phyloP scores from a whole-genome alignment of 345 rosid genomes.

The Hypericum androsaemum region DNA sequence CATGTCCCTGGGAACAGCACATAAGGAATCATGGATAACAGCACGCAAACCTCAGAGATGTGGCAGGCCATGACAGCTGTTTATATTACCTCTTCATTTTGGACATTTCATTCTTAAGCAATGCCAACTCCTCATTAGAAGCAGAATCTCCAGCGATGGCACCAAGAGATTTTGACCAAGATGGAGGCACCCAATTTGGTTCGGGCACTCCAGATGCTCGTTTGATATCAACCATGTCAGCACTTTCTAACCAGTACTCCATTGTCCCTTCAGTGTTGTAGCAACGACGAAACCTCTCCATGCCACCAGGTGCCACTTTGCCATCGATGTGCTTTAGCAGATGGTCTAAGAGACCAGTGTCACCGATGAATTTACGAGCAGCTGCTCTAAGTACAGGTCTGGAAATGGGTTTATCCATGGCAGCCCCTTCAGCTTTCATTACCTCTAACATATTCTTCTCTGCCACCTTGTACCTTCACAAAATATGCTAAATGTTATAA shows the following conservation, averaged over 20 bases:
- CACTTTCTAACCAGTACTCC: conserved; percentile 91
- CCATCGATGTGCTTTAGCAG: conserved; percentile 85
- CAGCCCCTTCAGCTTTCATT: conserved; percentile 69
- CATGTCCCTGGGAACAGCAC: conserved; percentile 38
- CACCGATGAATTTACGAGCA: conserved; percentile 68
- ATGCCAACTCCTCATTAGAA: conserved; percentile 28
- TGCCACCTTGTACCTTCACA: conserved; percentile 54
- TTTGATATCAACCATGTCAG: conserved; percentile 52
- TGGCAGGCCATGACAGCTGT: too few relatives aligned
- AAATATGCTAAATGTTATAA: conserved; percentile 1
- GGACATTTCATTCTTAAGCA: conserved; percentile 48
- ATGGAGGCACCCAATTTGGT: conserved; percentile 49
- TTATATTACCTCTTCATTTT: conserved; percentile 41
- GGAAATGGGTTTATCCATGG: conserved; percentile 53
- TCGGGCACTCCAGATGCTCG: conserved; percentile 56
- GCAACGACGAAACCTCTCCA: conserved; percentile 75
- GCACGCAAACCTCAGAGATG: too few relatives aligned
- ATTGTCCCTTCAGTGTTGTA: conserved; percentile 67
- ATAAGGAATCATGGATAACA: neutral
- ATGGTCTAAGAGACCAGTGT: conserved; percentile 94
- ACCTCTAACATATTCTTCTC: conserved; percentile 57
- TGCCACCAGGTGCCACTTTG: conserved; percentile 74
- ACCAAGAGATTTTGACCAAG: conserved; percentile 44
- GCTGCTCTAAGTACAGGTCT: conserved; percentile 44
- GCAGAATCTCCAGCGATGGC: conserved; percentile 30